Base-by-base conservation (phyloP, 2,329 filamentous ascomycete species). In the Dothistroma septosporum region DNA sequence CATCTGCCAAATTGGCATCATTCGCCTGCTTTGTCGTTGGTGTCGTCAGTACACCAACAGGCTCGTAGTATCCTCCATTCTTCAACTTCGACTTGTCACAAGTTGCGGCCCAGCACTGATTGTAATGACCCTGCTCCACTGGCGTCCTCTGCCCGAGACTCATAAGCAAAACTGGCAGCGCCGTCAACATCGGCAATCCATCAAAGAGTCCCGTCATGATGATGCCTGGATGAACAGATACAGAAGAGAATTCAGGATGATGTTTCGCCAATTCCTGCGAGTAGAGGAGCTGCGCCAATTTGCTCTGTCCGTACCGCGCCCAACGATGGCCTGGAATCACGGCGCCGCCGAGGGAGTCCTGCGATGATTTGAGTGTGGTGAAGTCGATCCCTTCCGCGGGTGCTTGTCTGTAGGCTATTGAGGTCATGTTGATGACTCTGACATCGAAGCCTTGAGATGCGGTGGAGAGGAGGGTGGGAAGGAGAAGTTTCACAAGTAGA, bases 251-350 rank as follows among this genome's bases (percentile, higher is more conserved):
- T 8, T 67, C 61, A 0, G 77, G 74, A 54, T 79, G 75, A 11
- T 70, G 73, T 35, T 69, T 64, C 1, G 78, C 74, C 3, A 83
- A 66, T 54, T 78, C 74, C 9, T 69, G 67, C 2, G 76, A 72
- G 65, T 77, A 80, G 2, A 81, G 70, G 4, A 82, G 65, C 61
- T 81, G 78, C 0, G 81, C 81, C 2, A 82, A 69, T 64, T 83
- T 83, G 52, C 74, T 76, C 62, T 80, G 77, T 0, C 76, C 79
- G 63, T 79, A 79, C 14, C 75, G 70, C 5, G 62, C 61, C 70
- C 74, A 77, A 9, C 69, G 62, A 28, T 74, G 73, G 28, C 68
- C 56, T 11, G 53, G 53, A 19, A 55, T 47, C 21, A 55, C 12
- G 12, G 47, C 47, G n/a, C 37, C 41, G 11, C 60, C 58, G 11